These are phyloP conservation scores for Suhomyces panamericanus DNA, from an alignment of 1,139 yeast species.

Conservation along the genomic window DNA sequence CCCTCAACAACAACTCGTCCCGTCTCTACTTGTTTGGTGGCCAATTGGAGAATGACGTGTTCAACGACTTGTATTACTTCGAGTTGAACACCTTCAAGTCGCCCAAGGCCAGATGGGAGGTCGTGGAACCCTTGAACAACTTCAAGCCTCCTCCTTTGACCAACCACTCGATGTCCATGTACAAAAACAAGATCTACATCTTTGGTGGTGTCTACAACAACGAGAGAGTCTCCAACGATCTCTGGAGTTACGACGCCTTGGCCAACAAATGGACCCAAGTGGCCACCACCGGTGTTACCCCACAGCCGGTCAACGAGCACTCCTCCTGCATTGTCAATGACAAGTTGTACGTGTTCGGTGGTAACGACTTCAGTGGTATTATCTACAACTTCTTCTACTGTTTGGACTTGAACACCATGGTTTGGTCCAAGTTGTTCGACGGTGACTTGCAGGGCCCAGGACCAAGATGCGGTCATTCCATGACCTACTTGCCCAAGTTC, in stretches of 20 bases:
- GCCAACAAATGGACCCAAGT: constrained; percentile 65
- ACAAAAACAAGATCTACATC: constrained; percentile 77
- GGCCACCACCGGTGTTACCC: constrained; percentile 56
- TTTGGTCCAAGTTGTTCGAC: constrained; percentile 68
- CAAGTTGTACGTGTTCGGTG: constrained; percentile 84
- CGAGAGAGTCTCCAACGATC: constrained; percentile 68
- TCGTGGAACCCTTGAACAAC: constrained; percentile 54
- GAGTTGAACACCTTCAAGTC: constrained; percentile 87
- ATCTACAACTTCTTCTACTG: constrained; percentile 70
- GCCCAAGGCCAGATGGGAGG: constrained; percentile 82
- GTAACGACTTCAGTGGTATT: constrained; percentile 75
- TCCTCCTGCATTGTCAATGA: constrained; percentile 81
- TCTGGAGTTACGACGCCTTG: constrained; percentile 79
- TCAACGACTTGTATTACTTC: constrained; percentile 81
- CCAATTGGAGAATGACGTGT: constrained; percentile 84
- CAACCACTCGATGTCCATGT: constrained; percentile 85
- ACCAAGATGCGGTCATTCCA: constrained; percentile 91
- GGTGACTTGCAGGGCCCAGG: constrained; percentile 59
- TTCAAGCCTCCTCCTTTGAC: constrained; percentile 88
- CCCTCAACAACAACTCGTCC: constrained; percentile 65
- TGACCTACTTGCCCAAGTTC: constrained; percentile 66
- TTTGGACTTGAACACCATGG: constrained; percentile 69
- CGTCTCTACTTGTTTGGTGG: constrained; percentile 91
- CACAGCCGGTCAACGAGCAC: constrained; percentile 91
- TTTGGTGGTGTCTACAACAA: constrained; percentile 92